Evolutionary conservation across 192 early-diverging fungal species (phyloP), one percentile per base, ranked within the genome.

Genomic region (Diversispora epigaea): DNA sequence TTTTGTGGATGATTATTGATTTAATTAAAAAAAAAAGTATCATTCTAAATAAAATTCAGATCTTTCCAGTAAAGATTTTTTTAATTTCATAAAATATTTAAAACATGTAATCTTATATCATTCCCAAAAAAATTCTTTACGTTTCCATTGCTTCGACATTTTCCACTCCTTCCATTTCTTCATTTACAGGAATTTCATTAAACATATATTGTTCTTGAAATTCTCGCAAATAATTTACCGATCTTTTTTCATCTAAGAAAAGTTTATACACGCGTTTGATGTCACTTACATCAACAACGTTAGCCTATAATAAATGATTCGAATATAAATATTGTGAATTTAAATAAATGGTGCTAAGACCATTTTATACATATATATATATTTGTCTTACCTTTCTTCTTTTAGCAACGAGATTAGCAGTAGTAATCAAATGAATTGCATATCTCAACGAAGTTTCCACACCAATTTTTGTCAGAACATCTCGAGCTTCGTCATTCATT

Each of bases 371-470:
- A 56, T 40, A 32, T 60, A 50, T n/a, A 32, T 32, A 32, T 32
- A 32, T 32, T 32, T 32, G 2, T 32, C 40, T 43, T 77, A 89
- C 89, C 86, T 93, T 94, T 78, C 96, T 84, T 84, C 95, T 98
- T 78, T 91, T 86, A 40, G 96, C 89, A 22, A 98, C 93, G 57
- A 99, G 82, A 64, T 92, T 85, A 3, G 95, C 92, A 4, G 96
- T 93, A n/a, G 98, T 95, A 77, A 99, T 99, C 22, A 99, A 81
- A 79, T 99, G 96, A 71, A 99, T 99, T 0, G 96, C 83, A 73
- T 93, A 99, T 79, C 98, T 88, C 75, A 99, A 79, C 22, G 96
- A 98, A 0, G 95, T 95, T 80, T 95, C 92, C 55, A 92, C 86
- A 6, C 95, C 98, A 79, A 98, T 93, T 76, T 92, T 87, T 14